phyloP scores from a whole-genome alignment of 345 rosid species.

The Salix caprea region DNA sequence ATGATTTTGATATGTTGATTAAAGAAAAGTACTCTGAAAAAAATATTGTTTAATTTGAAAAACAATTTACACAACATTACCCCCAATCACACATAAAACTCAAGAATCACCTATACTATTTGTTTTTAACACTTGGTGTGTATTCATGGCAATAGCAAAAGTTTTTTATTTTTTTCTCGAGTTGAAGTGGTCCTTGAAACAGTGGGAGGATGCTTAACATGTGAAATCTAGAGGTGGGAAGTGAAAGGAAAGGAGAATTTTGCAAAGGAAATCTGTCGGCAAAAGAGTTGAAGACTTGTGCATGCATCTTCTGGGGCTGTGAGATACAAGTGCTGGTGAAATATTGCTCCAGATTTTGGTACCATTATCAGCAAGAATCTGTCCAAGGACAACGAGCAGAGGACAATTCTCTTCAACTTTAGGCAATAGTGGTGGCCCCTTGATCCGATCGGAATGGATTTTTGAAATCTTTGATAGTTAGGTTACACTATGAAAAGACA shows the following conservation, averaged over 20 bases:
- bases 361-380: conserved; percentile 13
- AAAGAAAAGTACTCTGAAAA: no score
- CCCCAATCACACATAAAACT: not conserved
- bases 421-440: conserved; percentile 11
- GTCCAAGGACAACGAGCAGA: conserved; percentile 13
- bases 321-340: not conserved
- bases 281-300: not conserved
- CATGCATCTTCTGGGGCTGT: not conserved
- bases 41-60: no score
- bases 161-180: not conserved
- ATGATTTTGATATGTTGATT: no score
- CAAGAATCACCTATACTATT: not conserved
- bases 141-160: conserved; percentile 1
- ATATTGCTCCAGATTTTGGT: not conserved
- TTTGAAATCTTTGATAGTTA: not conserved
- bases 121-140: not conserved
- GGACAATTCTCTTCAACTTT: conserved; percentile 10
- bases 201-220: not conserved
- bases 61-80: no score
- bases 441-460: conserved; percentile 6
- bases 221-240: not conserved
- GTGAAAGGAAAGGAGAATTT: not conserved
- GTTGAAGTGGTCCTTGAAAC: conserved; percentile 1
- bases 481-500: not conserved
- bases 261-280: conserved; percentile 8